Percentiles rank a stretch among this genome's conserved stretches.
phyloP scores from a whole-genome alignment of 768 basidiomycete genomes.

The Boletus huronensis region DNA sequence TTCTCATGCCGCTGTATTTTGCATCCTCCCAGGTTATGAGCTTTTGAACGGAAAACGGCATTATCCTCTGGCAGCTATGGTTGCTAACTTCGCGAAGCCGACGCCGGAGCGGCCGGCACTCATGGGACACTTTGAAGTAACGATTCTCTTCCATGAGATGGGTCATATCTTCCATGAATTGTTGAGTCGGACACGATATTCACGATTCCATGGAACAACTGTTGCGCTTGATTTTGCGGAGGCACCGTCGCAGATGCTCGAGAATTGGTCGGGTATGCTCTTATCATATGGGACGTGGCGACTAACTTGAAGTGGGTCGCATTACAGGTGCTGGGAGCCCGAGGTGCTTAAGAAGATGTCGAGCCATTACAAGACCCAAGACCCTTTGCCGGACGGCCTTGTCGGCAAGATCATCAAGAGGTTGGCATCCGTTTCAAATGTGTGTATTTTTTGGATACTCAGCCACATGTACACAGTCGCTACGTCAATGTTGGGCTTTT shows the following conservation, averaged over 20 bases:
- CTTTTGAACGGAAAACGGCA: conserved; percentile 51
- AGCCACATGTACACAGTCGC: conserved; percentile 38
- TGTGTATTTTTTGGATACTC: background rate
- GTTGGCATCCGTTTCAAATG: conserved; percentile 26
- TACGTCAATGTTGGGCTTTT: conserved; percentile 79
- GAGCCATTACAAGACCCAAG: conserved; percentile 67
- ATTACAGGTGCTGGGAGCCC: conserved; percentile 70
- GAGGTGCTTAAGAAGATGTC: conserved; percentile 73
- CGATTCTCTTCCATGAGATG: conserved; percentile 90
- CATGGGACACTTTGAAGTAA: conserved; percentile 80
- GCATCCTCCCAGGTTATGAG: conserved; percentile 61
- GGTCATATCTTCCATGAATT: conserved; percentile 69
- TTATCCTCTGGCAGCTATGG: conserved; percentile 79
- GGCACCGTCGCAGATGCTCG: conserved; percentile 89
- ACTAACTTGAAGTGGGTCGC: background rate
- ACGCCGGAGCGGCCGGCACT: conserved; percentile 76
- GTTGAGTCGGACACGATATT: conserved; percentile 63
- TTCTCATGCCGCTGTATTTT: conserved; percentile 82
- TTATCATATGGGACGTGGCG: background rate
- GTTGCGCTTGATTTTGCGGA: conserved; percentile 81
- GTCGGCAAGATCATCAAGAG: conserved; percentile 78
- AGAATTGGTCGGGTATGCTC: conserved; percentile 60
- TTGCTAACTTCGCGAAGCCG: conserved; percentile 83
- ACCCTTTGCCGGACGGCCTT: conserved; percentile 60
- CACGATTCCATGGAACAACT: conserved; percentile 77